Percentiles rank a stretch among this genome's conserved stretches.
Evolutionary conservation across 2,329 filamentous ascomycete genomes (phyloP).

Genomic region (Cercospora zeina): DNA sequence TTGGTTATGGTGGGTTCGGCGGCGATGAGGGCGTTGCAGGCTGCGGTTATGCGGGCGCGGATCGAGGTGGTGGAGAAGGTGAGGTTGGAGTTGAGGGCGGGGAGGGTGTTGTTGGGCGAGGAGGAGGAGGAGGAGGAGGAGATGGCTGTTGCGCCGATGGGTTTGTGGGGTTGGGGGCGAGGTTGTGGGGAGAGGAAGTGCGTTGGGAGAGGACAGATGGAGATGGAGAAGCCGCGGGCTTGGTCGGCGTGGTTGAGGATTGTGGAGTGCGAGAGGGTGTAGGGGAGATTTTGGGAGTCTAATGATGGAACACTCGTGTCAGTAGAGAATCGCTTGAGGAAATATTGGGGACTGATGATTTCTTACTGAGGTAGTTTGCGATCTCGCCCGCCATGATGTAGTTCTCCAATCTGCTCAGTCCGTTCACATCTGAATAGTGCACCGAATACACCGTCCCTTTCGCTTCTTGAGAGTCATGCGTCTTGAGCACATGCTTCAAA

Average conservation of each 20-base stretch:
- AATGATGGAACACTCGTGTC: constrained; percentile 4
- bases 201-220: constrained; percentile 35
- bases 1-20: constrained; percentile 42
- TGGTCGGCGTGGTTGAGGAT: constrained; percentile 36
- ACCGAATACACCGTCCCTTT: constrained; percentile 37
- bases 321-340: not conserved
- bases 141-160: constrained; percentile 16
- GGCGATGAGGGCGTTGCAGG: constrained; percentile 40
- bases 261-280: constrained; percentile 40
- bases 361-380: constrained; percentile 37
- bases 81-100: constrained; percentile 28
- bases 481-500: constrained; percentile 35
- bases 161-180: constrained; percentile 29
- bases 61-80: constrained; percentile 36
- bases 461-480: constrained; percentile 28
- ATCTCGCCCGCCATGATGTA: constrained; percentile 42
- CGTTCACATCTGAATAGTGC: constrained; percentile 42
- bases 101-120: constrained; percentile 19
- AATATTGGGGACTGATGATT: not conserved
- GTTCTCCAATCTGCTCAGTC: constrained; percentile 41
- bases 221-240: constrained; percentile 41
- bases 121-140: constrained; percentile 10
- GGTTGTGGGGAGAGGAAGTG: constrained; percentile 34
- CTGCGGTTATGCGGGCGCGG: constrained; percentile 35
- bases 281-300: constrained; percentile 37